Evolutionary conservation across 2,329 filamentous ascomycete genomes (phyloP), one percentile per base, ranked within the genome.

Genomic region (Leptographium wingfieldii): DNA sequence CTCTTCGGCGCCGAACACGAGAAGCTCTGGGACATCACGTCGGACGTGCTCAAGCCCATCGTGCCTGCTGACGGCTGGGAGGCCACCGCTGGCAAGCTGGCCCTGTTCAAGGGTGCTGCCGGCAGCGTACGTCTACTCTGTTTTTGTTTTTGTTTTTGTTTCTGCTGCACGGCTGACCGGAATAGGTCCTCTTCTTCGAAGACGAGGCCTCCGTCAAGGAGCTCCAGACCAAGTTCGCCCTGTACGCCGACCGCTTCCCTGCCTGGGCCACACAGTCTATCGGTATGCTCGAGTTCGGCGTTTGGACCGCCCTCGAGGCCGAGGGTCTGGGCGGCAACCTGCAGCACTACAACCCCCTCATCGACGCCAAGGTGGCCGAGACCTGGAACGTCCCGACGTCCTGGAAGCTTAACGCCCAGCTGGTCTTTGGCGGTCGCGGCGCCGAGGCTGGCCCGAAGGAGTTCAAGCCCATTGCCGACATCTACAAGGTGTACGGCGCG

Each of bases 301-400:
- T 90, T 66, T 96, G 91, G 91, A 86, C 85, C 22, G 88, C 86
- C 4, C 83, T 96, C 60, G 88, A 92, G 75, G 80, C 85, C 62
- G 90, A 94, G 71, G 90, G 91, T 35, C 82, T 95, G 60, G 90
- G 90, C 65, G 88, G 86, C 70, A 95, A 92, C 79, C 80, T 96
- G 58, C 91, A 96, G 80, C 91, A 96, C 77, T 95, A 95, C 80
- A 94, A 90, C 81, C 90, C 90, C 25, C 73, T 96, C 61, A 83
- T 95, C 66, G 87, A 95, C 74, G 78, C 80, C 65, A 83, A 85
- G 75, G 86, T 91, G 58, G 74, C 80, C 53, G 76, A 74, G 63
- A 76, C 83, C 66, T 96, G 89, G 87, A 79, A 80, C 60, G 67
- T 95, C 38, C 87, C 88, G 52, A 68, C 74, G 22, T 80, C 80